Conservation (phyloP, 306 rosid species). For the Urtica urens region DNA sequence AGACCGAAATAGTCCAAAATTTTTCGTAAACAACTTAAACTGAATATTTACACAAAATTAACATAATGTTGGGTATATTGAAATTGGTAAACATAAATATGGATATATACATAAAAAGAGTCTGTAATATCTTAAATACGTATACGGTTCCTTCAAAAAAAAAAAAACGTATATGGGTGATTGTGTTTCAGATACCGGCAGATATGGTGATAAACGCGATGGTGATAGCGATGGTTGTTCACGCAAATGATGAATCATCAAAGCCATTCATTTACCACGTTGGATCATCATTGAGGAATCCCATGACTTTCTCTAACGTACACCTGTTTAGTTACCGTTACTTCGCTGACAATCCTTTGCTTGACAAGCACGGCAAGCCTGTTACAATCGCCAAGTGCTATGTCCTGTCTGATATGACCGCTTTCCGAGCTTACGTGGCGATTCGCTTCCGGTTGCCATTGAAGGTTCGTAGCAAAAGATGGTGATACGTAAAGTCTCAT, state of each 20-base stretch:
- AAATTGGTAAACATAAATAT: too few species aligned
- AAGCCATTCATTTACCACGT: constrained; percentile 28
- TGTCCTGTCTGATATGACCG: constrained; percentile 5
- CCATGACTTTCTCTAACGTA: constrained; percentile 7
- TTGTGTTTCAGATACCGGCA: constrained; percentile 33
- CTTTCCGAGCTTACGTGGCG: constrained; percentile 14
- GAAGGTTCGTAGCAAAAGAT: constrained; percentile 15
- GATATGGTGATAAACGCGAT: constrained; percentile 39
- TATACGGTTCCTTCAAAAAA: too few species aligned
- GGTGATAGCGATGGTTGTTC: constrained; percentile 18
- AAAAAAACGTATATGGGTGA: too few species aligned
- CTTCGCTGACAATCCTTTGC: constrained; percentile 17
- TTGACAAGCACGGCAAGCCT: constrained; percentile 17
- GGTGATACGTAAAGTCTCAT: not conserved
- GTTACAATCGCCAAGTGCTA: not conserved
- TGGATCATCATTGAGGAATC: constrained; percentile 29
- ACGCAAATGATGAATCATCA: constrained; percentile 5
- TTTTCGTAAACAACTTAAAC: too few species aligned
- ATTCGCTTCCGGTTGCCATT: constrained; percentile 19
- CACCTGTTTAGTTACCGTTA: not conserved
- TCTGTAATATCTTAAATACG: too few species aligned
- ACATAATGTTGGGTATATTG: too few species aligned
- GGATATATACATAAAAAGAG: too few species aligned
- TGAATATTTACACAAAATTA: too few species aligned
- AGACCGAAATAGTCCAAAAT: too few species aligned